Evolutionary conservation across 495 filamentous ascomycete species (phyloP), one percentile per base, ranked within the genome.

Genomic region (Xylaria longipes): DNA sequence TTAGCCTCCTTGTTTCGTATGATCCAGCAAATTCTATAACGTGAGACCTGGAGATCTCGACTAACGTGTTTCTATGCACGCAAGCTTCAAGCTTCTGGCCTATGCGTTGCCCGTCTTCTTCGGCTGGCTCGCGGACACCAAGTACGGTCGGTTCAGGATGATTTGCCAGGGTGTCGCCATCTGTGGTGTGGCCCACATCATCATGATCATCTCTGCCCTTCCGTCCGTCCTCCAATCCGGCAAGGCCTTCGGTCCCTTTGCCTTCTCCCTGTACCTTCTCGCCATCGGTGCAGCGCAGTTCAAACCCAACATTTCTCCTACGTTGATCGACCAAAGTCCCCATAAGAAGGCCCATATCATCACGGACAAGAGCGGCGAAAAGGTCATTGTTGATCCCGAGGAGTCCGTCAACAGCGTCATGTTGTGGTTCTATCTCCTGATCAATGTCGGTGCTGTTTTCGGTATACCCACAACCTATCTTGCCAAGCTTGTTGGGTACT

Each of bases 261-360:
- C 87, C 35, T 77, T 89, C 46, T 85, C 85, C 27, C 78, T 90
- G 17, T 80, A 88, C 71, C 82, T 89, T 71, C 84, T 91, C 31
- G 85, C 87, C 58, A 77, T 90, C 64, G 88, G 88, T 35, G 86
- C 88, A 6, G 80, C 81, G 35, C 79, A 83, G 62, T 85, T 96
- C 82, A 95, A 95, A 81, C 89, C 91, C 43, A 87, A 88, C 70
- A 84, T 90, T 52, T 84, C 87, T 9, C 89, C 89, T 8, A 84
- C 91, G 45, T 87, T 95, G 74, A 92, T 92, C 52, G 93, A 95
- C 73, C 93, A 95, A 80, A 91, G 85, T 67, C 84, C 80, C n/a
- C 83, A 85, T 74, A 82, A 82, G 71, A 71, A 80, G 25, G 76
- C 88, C 68, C 88, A 88, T 72, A 86, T 90, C 35, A 89, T 90